A percentile compares a stretch with the other conserved stretches of the same genome.
Evolutionary conservation across 2,329 filamentous ascomycete genomes (phyloP).

Genomic region (Hyphodiscus sp.): DNA sequence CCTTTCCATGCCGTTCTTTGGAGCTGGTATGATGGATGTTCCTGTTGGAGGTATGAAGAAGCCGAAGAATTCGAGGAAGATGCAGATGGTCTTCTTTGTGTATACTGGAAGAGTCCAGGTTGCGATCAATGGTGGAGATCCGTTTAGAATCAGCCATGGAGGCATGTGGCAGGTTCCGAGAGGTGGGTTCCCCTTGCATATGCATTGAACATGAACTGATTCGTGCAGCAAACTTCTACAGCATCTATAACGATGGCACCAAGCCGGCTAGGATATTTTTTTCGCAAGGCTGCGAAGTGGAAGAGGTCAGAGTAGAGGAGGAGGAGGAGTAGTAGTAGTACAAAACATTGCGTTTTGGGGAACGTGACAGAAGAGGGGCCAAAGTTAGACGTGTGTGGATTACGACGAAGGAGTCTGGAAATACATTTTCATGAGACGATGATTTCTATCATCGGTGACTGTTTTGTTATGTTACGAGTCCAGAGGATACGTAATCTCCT

Average conservation of each 20-base stretch:
- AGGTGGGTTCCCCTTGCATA: conserved; percentile 52
- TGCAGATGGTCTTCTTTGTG: conserved; percentile 97
- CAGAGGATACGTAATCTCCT: not conserved
- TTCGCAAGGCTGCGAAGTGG: conserved; percentile 69
- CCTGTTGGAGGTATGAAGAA: conserved; percentile 78
- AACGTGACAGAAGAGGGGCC: not conserved
- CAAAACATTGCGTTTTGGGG: not conserved
- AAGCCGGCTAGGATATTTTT: conserved; percentile 79
- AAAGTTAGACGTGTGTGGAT: not conserved
- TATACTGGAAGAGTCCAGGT: conserved; percentile 77
- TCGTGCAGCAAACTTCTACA: conserved; percentile 81
- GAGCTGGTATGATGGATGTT: conserved; percentile 82
- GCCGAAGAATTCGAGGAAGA: conserved; percentile 86
- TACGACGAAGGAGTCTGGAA: not conserved
- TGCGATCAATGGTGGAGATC: conserved; percentile 59
- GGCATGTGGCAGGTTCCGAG: conserved; percentile 92
- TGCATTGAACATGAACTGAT: conserved; percentile 9
- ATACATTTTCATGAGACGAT: not conserved
- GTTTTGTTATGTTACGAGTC: not conserved
- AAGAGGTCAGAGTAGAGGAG: conserved; percentile 1
- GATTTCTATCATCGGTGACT: not conserved
- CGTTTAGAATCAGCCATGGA: conserved; percentile 78
- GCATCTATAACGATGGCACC: conserved; percentile 74
- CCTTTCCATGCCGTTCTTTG: conserved; percentile 77
- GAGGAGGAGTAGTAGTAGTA: not conserved